These are phyloP conservation scores for Collariella sp. DNA, from an alignment of 495 filamentous ascomycete genomes.

Conservation along the genomic window DNA sequence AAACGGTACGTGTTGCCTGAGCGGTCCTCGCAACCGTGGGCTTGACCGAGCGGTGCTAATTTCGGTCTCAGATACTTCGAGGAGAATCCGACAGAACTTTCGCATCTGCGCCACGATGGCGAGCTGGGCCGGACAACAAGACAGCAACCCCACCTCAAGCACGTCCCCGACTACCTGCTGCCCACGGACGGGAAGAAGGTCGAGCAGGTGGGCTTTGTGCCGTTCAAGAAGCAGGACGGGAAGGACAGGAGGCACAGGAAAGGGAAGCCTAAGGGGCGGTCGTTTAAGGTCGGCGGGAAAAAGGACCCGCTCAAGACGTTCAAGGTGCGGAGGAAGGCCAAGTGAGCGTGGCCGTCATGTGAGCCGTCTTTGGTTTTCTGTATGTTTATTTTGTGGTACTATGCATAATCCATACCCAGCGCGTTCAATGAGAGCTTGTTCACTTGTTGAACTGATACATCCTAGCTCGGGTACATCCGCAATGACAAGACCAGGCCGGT, in stretches of 20 bases:
- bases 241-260: constrained; percentile 67
- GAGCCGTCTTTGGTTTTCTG: background rate
- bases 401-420: constrained; percentile 3
- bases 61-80: constrained; percentile 61
- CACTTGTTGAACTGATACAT: too few relatives aligned
- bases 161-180: constrained; percentile 91
- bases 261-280: constrained; percentile 53
- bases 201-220: constrained; percentile 61
- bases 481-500: too few relatives aligned
- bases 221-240: constrained; percentile 54
- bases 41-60: background rate
- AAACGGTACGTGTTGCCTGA: constrained; percentile 45
- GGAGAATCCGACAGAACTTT: constrained; percentile 84
- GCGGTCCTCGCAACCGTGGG: background rate
- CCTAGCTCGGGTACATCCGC: too few relatives aligned
- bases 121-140: constrained; percentile 65
- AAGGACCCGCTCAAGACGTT: constrained; percentile 86
- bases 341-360: background rate
- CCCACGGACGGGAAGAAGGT: constrained; percentile 67
- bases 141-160: constrained; percentile 82
- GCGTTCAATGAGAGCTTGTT: background rate
- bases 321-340: constrained; percentile 46
- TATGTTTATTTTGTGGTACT: background rate
- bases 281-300: constrained; percentile 45
- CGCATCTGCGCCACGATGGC: constrained; percentile 81